These are phyloP conservation scores for Aspergillus steynii DNA, from an alignment of 495 filamentous ascomycete species.

Conservation along the genomic window DNA sequence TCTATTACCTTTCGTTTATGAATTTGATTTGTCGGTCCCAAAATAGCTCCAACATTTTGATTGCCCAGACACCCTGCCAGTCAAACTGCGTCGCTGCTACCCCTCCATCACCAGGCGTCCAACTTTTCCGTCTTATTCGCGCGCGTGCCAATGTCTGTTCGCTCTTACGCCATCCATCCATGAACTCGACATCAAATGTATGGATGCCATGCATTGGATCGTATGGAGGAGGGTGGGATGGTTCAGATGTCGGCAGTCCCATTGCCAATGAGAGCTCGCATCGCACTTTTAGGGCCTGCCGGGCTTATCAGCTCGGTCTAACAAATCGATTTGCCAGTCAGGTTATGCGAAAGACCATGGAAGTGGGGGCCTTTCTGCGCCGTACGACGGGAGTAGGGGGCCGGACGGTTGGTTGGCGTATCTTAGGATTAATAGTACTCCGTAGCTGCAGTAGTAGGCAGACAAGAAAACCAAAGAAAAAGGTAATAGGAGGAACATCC, in stretches of 20 bases:
- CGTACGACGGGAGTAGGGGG: no score
- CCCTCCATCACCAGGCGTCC: neutral
- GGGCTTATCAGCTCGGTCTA: constrained; percentile 19
- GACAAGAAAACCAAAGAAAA: constrained; percentile 2
- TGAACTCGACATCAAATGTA: neutral
- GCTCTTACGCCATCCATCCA: constrained; percentile 6
- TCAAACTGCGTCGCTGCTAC: neutral
- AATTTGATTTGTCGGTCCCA: constrained; percentile 4
- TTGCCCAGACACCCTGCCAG: constrained; percentile 1
- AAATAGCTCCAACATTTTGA: constrained; percentile 2
- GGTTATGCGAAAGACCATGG: neutral
- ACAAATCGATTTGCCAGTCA: neutral
- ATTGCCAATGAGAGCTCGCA: constrained; percentile 17
- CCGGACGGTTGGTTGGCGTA: neutral
- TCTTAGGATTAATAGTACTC: neutral
- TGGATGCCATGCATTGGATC: neutral
- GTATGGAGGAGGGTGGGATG: constrained; percentile 13
- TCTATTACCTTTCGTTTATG: neutral
- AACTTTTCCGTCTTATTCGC: neutral
- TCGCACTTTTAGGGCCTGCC: constrained; percentile 10
- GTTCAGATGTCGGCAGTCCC: constrained; percentile 14
- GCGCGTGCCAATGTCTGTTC: neutral
- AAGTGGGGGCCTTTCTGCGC: neutral
- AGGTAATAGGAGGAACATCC: constrained; percentile 7
- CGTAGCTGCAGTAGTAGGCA: no score